Conservation (phyloP, 1,139 yeast genomes). For the Yamadazyma spencermartinsiae region DNA sequence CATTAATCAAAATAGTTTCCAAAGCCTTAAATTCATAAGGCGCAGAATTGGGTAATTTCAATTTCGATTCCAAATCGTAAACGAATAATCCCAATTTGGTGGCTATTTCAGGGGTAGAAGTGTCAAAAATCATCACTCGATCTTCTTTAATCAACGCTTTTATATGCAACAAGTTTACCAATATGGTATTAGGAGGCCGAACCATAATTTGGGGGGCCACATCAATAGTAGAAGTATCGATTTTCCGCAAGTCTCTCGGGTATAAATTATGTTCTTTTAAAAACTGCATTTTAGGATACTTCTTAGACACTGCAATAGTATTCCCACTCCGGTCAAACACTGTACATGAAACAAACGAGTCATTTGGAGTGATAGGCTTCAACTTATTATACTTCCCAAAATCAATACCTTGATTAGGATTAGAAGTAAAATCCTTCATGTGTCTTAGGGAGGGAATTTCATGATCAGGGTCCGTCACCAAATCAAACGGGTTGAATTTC, state of each 20-base stretch:
- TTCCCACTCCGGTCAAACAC: constrained; percentile 74
- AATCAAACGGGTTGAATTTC: constrained; percentile 12
- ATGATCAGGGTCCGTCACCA: constrained; percentile 12
- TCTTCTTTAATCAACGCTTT: constrained; percentile 84
- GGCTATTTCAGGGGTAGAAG: constrained; percentile 55
- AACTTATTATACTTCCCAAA: constrained; percentile 28
- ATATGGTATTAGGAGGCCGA: constrained; percentile 68
- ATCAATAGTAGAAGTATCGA: constrained; percentile 86
- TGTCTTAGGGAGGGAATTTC: constrained; percentile 10
- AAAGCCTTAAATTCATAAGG: constrained; percentile 85
- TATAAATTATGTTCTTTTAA: constrained; percentile 71
- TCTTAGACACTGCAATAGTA: constrained; percentile 72
- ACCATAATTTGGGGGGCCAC: constrained; percentile 87
- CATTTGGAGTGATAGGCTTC: constrained; percentile 60
- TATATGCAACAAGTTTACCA: constrained; percentile 80
- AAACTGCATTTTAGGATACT: constrained; percentile 74
- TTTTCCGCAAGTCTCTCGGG: constrained; percentile 82
- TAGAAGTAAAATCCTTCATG: constrained; percentile 18
- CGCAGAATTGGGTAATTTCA: constrained; percentile 42
- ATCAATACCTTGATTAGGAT: constrained; percentile 15
- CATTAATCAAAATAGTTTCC: constrained; percentile 84
- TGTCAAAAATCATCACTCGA: constrained; percentile 79
- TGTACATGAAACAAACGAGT: constrained; percentile 62
- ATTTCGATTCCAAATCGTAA: constrained; percentile 81
- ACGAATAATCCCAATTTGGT: constrained; percentile 73